Evolutionary conservation across 140 eudicot genomes (phyloP), one percentile per base, ranked within the genome.

Genomic region (Bidens hawaiensis): DNA sequence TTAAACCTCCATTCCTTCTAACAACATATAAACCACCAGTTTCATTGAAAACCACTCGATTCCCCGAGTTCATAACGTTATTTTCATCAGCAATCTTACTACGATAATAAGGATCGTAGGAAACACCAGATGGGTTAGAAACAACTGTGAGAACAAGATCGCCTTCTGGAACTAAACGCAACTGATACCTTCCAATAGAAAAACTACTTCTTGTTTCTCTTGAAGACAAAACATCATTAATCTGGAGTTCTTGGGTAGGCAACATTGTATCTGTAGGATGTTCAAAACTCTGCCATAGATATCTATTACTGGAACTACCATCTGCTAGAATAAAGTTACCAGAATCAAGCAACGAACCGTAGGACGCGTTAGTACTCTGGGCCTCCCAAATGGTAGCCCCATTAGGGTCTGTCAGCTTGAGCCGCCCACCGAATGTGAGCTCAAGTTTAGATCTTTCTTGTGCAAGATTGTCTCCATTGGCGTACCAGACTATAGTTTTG

Each of bases 201-300:
- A 57, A 78, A 23, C 63, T 74, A 36, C 27, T 49, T 16, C 52
- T 74, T 16, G 79, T 26, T 46, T 25, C 59, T 6, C 79, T 68
- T 21, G 84, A 74, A 13, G 31, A 59, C 17, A 82, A 49, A 11
- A 42, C 33, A 6, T 47, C 55, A 14, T 63, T 75, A 53, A 48
- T 30, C 9, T 58, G 50, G 15, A 79, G 50, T 16, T 62, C 36
- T 56, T 83, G 82, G 2, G 76, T 49, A 8, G 85, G 82, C 78
- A 83, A 66, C 31, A 83, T 50, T 30, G 85, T 83, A 47, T 83
- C 89, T 1, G 69, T 64, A 6, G 89, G 80, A 30, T 71, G 42
- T 1, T 55, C 31, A 30, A 79, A 83, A 53, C 82, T 83, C 65
- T 83, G 64, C 85, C 85, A 83, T 6, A 75, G 13, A 14, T 30